Conservation (phyloP, 1,139 yeast species). For the Meyerozyma sp. region DNA sequence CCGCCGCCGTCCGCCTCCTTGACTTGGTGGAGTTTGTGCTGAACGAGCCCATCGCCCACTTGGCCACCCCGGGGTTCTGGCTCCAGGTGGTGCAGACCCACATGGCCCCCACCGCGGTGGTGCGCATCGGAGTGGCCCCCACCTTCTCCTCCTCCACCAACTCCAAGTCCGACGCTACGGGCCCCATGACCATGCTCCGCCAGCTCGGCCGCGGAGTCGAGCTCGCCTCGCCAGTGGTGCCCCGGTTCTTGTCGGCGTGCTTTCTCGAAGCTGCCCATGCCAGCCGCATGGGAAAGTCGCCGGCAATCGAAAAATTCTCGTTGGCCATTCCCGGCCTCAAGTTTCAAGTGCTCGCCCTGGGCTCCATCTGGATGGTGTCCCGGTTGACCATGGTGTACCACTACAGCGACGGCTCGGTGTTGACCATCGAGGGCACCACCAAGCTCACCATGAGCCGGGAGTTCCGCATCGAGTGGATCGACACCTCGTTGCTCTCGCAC, state of each 20-base stretch:
- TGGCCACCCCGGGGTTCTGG: constrained; percentile 1
- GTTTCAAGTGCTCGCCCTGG: constrained; percentile 63
- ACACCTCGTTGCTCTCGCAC: constrained; percentile 33
- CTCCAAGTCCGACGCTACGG: not conserved
- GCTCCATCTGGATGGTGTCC: constrained; percentile 59
- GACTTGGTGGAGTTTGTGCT: constrained; percentile 25
- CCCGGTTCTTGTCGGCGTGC: not conserved
- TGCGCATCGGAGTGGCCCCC: not conserved
- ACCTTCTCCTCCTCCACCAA: not conserved
- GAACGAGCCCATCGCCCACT: not conserved
- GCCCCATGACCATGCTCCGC: not conserved
- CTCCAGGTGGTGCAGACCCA: constrained; percentile 1
- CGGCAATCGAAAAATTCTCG: constrained; percentile 44
- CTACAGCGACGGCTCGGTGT: constrained; percentile 66
- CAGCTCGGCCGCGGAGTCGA: constrained; percentile 1
- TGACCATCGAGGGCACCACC: constrained; percentile 54
- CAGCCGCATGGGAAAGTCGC: not conserved
- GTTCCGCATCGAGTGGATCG: constrained; percentile 68
- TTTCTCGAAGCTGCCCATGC: not conserved
- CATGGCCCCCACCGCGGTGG: not conserved
- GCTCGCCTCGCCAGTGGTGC: not conserved
- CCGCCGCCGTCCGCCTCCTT: constrained; percentile 37
- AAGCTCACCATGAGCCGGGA: constrained; percentile 58
- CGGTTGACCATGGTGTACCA: constrained; percentile 49
- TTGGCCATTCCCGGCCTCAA: constrained; percentile 58